phyloP scores from a whole-genome alignment of 257 asterid species.

The Gentiana macrophylla region DNA sequence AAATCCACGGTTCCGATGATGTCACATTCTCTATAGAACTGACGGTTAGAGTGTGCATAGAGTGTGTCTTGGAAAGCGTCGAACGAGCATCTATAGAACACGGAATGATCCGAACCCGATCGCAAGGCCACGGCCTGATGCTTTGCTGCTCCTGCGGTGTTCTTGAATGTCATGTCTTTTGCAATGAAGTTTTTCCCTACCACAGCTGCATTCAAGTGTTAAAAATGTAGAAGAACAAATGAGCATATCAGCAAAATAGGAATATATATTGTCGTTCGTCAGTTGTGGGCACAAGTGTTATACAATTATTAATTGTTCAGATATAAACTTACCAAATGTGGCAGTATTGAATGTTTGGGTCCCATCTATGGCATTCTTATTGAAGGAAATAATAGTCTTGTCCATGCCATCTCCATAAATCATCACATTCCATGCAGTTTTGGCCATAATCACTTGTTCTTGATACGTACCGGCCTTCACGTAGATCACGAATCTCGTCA shows the following conservation, averaged over 20 bases:
- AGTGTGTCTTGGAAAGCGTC: conserved; percentile 27
- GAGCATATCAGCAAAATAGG: background rate
- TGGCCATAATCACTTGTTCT: conserved; percentile 40
- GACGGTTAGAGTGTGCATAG: conserved; percentile 25
- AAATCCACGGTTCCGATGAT: conserved; percentile 27
- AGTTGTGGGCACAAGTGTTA: background rate
- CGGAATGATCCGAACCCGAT: conserved; percentile 22
- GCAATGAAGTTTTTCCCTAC: conserved; percentile 22
- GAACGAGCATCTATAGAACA: conserved; percentile 23
- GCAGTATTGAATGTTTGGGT: conserved; percentile 38
- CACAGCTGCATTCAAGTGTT: conserved; percentile 12
- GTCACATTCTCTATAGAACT: conserved; percentile 18
- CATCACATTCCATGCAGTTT: conserved; percentile 38
- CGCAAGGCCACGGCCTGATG: conserved; percentile 39
- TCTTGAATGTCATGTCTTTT: conserved; percentile 22
- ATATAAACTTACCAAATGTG: conserved; percentile 38
- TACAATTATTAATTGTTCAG: no score
- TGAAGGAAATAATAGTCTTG: conserved; percentile 46
- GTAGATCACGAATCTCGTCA: conserved; percentile 28
- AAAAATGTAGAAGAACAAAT: background rate
- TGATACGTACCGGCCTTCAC: conserved; percentile 48
- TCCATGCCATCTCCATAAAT: conserved; percentile 75
- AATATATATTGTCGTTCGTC: background rate
- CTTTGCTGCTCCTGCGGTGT: conserved; percentile 28
- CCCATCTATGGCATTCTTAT: conserved; percentile 33